Evolutionary conservation across 2,329 filamentous ascomycete species (phyloP).

Genomic region (Dactylellina haptotyla): DNA sequence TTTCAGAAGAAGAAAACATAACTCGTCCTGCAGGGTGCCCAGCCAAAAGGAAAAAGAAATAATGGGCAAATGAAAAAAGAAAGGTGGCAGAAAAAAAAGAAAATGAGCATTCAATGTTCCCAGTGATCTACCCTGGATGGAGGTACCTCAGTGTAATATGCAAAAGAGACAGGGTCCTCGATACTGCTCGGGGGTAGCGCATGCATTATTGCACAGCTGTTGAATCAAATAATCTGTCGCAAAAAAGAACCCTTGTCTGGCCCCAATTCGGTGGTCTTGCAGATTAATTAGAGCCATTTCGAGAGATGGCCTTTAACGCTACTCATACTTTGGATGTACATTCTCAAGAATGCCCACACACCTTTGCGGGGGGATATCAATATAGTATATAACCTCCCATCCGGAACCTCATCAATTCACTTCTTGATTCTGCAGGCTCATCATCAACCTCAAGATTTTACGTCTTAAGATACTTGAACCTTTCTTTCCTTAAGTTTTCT

Average conservation of each 20-base stretch:
- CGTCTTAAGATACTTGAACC: conserved; percentile 39
- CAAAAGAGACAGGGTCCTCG: conserved; percentile 43
- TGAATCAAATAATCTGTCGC: conserved; percentile 48
- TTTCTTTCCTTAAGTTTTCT: conserved; percentile 46
- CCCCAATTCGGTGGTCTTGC: conserved; percentile 42
- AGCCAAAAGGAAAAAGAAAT: conserved; percentile 12
- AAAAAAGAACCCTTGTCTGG: conserved; percentile 44
- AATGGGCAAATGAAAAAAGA: conserved; percentile 15
- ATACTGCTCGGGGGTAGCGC: conserved; percentile 42
- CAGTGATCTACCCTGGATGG: conserved; percentile 38
- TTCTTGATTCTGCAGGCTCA: conserved; percentile 48
- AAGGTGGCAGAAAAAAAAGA: conserved; percentile 2
- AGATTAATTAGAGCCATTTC: conserved; percentile 42
- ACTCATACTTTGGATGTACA: conserved; percentile 35
- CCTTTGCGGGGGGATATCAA: conserved; percentile 48
- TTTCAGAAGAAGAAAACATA: conserved; percentile 19
- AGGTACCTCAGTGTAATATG: conserved; percentile 48
- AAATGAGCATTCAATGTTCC: conserved; percentile 11
- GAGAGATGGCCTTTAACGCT: conserved; percentile 39
- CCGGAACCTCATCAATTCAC: conserved; percentile 47
- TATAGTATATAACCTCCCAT: conserved; percentile 53
- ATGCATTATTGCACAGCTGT: conserved; percentile 51
- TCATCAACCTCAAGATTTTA: conserved; percentile 46
- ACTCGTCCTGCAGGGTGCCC: background rate
- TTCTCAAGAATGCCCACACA: conserved; percentile 45